Evolutionary conservation across 2,329 filamentous ascomycete species (phyloP).

Genomic region (Cladophialophora yegresii): DNA sequence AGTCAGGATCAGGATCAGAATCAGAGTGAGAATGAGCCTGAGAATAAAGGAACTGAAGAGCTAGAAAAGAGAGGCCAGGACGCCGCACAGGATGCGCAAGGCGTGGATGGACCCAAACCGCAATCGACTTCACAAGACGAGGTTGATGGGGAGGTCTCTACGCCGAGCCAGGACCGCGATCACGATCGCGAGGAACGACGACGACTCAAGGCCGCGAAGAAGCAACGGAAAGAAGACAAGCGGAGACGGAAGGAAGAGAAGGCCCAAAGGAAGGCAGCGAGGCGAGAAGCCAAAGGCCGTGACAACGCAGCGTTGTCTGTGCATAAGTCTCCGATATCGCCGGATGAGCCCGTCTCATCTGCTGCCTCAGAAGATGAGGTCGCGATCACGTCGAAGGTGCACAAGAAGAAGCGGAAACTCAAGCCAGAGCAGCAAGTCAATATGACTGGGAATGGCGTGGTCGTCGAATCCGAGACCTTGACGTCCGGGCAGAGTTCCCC

Average conservation of each 20-base stretch:
- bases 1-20: conserved; percentile 44
- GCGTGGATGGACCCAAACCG: conserved; percentile 46
- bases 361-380: conserved; percentile 35
- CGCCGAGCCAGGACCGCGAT: conserved; percentile 29
- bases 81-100: conserved; percentile 40
- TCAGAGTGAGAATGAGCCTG: too few species aligned
- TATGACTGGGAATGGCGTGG: neutral
- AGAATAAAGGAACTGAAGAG: neutral
- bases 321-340: conserved; percentile 18
- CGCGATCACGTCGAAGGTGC: conserved; percentile 42
- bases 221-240: conserved; percentile 39
- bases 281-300: conserved; percentile 33
- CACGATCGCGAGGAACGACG: conserved; percentile 32
- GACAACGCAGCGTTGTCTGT: neutral
- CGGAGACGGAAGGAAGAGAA: conserved; percentile 39
- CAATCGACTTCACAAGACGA: neutral
- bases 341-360: conserved; percentile 30
- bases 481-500: neutral
- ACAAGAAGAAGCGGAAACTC: conserved; percentile 5
- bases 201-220: conserved; percentile 38
- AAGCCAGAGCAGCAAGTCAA: too few species aligned
- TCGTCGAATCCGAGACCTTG: conserved; percentile 1
- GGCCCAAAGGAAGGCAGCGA: conserved; percentile 37
- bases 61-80: conserved; percentile 44
- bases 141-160: neutral